Evolutionary conservation across 345 rosid species (phyloP).

Genomic region (Durio zibethinus): DNA sequence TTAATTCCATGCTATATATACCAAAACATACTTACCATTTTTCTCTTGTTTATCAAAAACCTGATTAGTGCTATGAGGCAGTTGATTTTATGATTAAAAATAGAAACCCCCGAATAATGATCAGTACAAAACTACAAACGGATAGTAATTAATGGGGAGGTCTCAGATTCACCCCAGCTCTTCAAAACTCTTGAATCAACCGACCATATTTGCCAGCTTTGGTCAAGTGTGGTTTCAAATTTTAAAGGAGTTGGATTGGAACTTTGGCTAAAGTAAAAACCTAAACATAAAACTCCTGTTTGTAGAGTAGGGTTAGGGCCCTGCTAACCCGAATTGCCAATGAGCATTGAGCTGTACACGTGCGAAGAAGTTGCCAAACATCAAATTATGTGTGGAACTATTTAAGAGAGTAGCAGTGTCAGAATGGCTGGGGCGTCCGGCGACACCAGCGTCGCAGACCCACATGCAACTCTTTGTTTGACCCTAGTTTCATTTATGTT

Average conservation of each 20-base stretch:
- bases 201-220: background rate
- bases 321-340: conserved; percentile 16
- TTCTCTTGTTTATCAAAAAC: background rate
- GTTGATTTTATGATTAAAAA: too few species aligned
- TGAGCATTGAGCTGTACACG: conserved; percentile 57
- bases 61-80: too few species aligned
- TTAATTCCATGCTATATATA: background rate
- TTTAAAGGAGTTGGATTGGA: background rate
- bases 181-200: background rate
- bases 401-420: conserved; percentile 22
- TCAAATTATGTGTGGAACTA: conserved; percentile 8
- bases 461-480: conserved; percentile 31
- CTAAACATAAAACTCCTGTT: background rate
- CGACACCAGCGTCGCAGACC: conserved; percentile 38
- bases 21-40: background rate
- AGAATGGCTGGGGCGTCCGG: conserved; percentile 40
- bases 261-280: background rate
- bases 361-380: conserved; percentile 27
- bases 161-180: background rate
- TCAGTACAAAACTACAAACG: background rate
- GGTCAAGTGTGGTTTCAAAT: background rate
- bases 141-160: background rate
- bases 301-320: background rate
- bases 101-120: too few species aligned
- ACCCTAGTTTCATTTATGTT: background rate